phyloP scores from a whole-genome alignment of 2,329 filamentous ascomycete species.

The Fusarium devonianum region DNA sequence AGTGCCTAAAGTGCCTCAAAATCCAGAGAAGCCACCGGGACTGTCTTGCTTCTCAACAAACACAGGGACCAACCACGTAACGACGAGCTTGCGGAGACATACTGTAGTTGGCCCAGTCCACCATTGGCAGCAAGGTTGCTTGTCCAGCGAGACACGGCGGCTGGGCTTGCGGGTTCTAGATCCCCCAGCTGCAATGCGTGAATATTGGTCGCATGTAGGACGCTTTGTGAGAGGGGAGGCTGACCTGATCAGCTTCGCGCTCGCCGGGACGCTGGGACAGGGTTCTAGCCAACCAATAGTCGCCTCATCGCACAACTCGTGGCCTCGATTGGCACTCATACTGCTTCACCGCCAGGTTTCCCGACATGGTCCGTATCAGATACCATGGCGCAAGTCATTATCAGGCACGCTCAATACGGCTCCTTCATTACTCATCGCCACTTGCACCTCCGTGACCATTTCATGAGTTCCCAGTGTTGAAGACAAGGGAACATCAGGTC shows the following conservation, averaged over 20 bases:
- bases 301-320: conserved; percentile 18
- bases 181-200: neutral
- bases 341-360: conserved; percentile 6
- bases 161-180: neutral
- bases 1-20: too few relatives aligned
- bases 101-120: neutral
- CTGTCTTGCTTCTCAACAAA: conserved; percentile 11
- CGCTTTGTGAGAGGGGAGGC: conserved; percentile 3
- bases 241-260: conserved; percentile 18
- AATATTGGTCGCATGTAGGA: too few relatives aligned
- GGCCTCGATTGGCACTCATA: conserved; percentile 6
- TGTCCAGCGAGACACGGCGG: conserved; percentile 1
- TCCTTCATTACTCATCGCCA: neutral
- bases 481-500: conserved; percentile 1
- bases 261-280: too few relatives aligned
- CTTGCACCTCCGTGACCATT: neutral
- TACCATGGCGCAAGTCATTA: neutral
- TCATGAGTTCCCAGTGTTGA: too few relatives aligned
- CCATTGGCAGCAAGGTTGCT: neutral
- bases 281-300: conserved; percentile 17
- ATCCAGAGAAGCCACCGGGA: too few relatives aligned
- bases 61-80: neutral
- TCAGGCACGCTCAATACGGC: neutral
- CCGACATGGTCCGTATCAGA: neutral
- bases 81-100: neutral